These are phyloP conservation scores for Apiospora kogelbergensis DNA, from an alignment of 2,329 filamentous ascomycete species.

Conservation along the genomic window DNA sequence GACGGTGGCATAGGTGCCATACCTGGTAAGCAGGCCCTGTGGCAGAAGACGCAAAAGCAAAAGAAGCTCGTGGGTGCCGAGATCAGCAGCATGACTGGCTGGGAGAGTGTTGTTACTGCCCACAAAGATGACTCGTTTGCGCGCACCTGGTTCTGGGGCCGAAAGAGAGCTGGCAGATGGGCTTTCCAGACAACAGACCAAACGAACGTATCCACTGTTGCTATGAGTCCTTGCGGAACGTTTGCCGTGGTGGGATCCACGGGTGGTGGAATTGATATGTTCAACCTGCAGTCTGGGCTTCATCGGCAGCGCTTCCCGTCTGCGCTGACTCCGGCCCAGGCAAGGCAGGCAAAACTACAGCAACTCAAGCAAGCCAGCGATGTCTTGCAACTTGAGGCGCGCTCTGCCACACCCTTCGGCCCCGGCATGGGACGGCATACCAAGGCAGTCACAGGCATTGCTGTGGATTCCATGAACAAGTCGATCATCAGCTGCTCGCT, in stretches of 20 bases:
- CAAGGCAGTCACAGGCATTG: slow-evolving; percentile 79
- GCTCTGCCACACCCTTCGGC: slow-evolving; percentile 41
- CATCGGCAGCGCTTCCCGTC: slow-evolving; percentile 88
- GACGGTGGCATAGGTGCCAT: slow-evolving; percentile 91
- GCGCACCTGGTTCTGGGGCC: slow-evolving; percentile 97
- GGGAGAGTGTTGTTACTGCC: slow-evolving; percentile 95
- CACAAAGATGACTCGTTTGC: slow-evolving; percentile 83
- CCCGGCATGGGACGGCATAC: slow-evolving; percentile 71
- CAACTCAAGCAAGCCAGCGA: slow-evolving; percentile 60
- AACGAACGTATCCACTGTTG: slow-evolving; percentile 79
- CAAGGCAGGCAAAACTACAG: slow-evolving; percentile 70
- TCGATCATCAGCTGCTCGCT: slow-evolving; percentile 81
- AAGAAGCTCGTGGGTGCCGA: slow-evolving; percentile 67
- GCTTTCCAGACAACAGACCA: slow-evolving; percentile 84
- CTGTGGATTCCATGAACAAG: slow-evolving; percentile 87
- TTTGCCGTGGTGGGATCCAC: slow-evolving; percentile 89
- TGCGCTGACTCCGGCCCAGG: slow-evolving; percentile 73
- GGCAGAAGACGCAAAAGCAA: slow-evolving; percentile 73
- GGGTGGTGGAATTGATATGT: slow-evolving; percentile 86
- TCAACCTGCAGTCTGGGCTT: slow-evolving; percentile 90
- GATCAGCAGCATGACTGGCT: slow-evolving; percentile 77
- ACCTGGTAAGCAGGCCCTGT: slow-evolving; percentile 75
- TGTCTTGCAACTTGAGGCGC: slow-evolving; percentile 54
- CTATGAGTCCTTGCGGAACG: slow-evolving; percentile 88
- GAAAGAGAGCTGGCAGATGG: slow-evolving; percentile 91